phyloP scores from a whole-genome alignment of 108 stramenopile species.

The Ochromonas danica region DNA sequence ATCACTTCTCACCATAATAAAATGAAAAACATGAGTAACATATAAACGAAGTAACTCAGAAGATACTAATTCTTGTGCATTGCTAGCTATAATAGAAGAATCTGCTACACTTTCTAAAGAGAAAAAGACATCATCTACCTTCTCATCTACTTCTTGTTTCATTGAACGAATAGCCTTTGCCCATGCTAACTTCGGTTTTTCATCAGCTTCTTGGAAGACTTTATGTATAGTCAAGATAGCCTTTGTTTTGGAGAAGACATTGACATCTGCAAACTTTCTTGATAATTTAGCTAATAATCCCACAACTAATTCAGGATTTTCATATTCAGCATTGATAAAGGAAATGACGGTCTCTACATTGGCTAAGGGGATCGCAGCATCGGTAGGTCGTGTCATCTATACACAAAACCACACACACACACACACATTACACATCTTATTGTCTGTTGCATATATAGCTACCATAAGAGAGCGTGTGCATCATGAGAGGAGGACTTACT shows the following conservation, averaged over 20 bases:
- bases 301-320: not conserved
- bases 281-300: not conserved
- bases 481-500: no score
- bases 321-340: not conserved
- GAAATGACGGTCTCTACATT: not conserved
- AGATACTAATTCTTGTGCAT: not conserved
- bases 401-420: no score
- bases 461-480: no score
- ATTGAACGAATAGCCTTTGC: not conserved
- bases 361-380: not conserved
- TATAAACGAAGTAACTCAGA: not conserved
- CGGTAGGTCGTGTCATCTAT: not conserved
- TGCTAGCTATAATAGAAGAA: not conserved
- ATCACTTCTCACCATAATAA: not conserved
- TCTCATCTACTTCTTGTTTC: not conserved
- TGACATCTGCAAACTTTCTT: conserved; percentile 10
- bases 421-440: no score
- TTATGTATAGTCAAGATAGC: not conserved
- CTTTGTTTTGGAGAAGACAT: not conserved
- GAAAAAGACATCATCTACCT: not conserved
- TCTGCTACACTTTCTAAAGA: not conserved
- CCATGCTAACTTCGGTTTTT: not conserved
- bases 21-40: not conserved
- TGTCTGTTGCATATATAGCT: no score
- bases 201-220: not conserved